phyloP scores from a whole-genome alignment of 1,284 basidiomycete genomes.

The Farysia itapuensis region DNA sequence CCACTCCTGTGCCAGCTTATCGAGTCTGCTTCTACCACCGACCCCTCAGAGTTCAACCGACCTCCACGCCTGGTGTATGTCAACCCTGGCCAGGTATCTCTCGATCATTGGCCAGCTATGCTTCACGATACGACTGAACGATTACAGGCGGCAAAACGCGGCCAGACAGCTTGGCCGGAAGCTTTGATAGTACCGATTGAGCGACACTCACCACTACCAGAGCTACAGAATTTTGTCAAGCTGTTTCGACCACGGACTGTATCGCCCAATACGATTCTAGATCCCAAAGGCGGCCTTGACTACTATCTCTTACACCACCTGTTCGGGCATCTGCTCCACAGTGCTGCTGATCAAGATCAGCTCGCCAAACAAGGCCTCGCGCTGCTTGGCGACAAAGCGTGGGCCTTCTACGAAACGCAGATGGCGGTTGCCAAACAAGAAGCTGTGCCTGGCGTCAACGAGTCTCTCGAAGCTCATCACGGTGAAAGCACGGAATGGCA shows the following conservation, averaged over 20 bases:
- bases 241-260: conserved; percentile 65
- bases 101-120: conserved; percentile 68
- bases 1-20: conserved; percentile 2
- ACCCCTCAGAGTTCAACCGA: too few relatives aligned
- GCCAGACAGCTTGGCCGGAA: conserved; percentile 29
- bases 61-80: conserved; percentile 28
- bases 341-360: conserved; percentile 7
- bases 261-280: conserved; percentile 33
- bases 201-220: conserved; percentile 81
- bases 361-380: conserved; percentile 21
- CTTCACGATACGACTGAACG: conserved; percentile 63
- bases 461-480: conserved; percentile 17
- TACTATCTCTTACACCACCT: conserved; percentile 36
- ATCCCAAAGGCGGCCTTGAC: conserved; percentile 26
- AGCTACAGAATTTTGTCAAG: conserved; percentile 75
- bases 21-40: conserved; percentile 11
- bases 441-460: conserved; percentile 5
- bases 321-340: conserved; percentile 22
- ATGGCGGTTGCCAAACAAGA: conserved; percentile 12
- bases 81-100: conserved; percentile 57
- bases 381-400: conserved; percentile 22
- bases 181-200: conserved; percentile 66
- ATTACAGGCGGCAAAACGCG: conserved; percentile 54
- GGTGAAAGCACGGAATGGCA: conserved; percentile 1
- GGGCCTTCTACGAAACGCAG: conserved; percentile 31